phyloP scores from a whole-genome alignment of 139 green algal species.

The Coelastrella sp. region DNA sequence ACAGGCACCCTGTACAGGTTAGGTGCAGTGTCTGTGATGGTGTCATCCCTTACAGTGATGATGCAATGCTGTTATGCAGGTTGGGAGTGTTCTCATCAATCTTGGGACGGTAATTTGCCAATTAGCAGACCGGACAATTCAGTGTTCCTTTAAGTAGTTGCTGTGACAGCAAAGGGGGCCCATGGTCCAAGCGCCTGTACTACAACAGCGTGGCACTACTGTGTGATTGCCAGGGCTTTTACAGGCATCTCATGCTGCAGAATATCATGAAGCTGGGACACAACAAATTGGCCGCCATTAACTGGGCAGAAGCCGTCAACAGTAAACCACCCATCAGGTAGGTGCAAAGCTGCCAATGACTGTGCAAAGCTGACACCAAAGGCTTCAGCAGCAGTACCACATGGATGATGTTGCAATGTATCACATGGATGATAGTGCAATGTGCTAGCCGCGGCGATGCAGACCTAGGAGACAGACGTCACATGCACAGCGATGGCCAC shows the following conservation, averaged over 20 bases:
- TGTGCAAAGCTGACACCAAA: not conserved
- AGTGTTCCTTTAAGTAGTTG: too few relatives aligned
- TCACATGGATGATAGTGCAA: too few relatives aligned
- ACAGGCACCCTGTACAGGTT: not conserved
- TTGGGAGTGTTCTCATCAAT: constrained; percentile 83
- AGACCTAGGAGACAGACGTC: too few relatives aligned
- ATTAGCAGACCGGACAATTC: not conserved
- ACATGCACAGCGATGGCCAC: not conserved
- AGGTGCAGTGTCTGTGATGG: too few relatives aligned
- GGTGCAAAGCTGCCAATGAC: not conserved
- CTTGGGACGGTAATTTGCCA: constrained; percentile 69
- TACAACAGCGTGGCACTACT: not conserved
- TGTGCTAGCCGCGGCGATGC: too few relatives aligned
- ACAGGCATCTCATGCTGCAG: constrained; percentile 49
- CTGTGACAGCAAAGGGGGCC: not conserved
- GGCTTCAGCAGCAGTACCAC: not conserved
- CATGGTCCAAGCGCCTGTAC: not conserved
- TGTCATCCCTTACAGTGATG: too few relatives aligned
- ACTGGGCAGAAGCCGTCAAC: constrained; percentile 20
- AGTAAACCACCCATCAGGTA: constrained; percentile 50
- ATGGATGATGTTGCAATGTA: not conserved
- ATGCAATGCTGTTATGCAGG: constrained; percentile 46
- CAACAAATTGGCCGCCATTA: constrained; percentile 65
- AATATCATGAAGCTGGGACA: constrained; percentile 95
- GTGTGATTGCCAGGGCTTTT: not conserved